A percentile compares a stretch with the other conserved stretches of the same genome.
Evolutionary conservation across 176 grass and related monocot genomes (phyloP).

Genomic region (Thalia dealbata): DNA sequence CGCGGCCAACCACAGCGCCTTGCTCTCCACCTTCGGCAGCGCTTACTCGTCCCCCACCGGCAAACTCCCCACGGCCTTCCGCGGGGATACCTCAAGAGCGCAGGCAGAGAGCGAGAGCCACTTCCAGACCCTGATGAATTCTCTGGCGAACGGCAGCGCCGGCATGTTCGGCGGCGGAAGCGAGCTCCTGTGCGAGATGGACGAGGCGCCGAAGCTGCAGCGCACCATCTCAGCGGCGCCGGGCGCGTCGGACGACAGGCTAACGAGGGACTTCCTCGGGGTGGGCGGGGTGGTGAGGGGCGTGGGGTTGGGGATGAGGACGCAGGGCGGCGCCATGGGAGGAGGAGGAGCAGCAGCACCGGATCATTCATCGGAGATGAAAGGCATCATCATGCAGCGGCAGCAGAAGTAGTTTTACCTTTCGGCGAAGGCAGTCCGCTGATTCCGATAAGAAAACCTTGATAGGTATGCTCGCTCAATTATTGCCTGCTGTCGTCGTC

Average conservation of each 20-base stretch:
- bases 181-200: not conserved
- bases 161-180: not conserved
- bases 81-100: not conserved
- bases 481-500: no score
- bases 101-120: not conserved
- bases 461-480: no score
- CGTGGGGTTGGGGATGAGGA: not conserved
- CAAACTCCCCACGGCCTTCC: not conserved
- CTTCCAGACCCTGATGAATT: constrained; percentile 6
- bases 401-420: no score
- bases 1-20: no score
- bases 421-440: no score
- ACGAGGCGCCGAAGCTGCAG: not conserved
- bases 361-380: no score
- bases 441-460: no score
- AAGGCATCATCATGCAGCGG: no score
- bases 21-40: not conserved
- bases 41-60: not conserved
- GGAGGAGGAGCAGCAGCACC: no score
- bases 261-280: not conserved
- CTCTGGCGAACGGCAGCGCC: not conserved
- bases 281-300: not conserved
- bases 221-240: not conserved
- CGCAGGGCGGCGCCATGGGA: not conserved
- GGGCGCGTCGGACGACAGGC: not conserved